phyloP scores from a whole-genome alignment of 306 rosid genomes.

The Ammopiptanthus mongolicus region DNA sequence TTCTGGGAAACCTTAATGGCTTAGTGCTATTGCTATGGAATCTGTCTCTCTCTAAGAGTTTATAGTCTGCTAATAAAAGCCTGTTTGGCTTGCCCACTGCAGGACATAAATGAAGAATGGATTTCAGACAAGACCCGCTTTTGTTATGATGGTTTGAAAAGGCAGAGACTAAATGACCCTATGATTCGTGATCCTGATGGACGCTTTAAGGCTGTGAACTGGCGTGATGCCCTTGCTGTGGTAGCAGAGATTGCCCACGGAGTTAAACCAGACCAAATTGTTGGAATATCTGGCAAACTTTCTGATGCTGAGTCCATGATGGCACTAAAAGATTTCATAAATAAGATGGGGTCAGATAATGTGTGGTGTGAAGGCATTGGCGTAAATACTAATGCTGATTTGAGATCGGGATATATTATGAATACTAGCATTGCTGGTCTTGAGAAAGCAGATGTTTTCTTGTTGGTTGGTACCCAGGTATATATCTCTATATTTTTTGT shows the following conservation, averaged over 20 bases:
- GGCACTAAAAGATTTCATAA: constrained; percentile 84
- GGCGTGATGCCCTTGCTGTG: constrained; percentile 93
- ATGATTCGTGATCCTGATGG: constrained; percentile 98
- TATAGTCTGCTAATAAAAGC: neutral
- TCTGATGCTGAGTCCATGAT: constrained; percentile 99
- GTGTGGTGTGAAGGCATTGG: constrained; percentile 95
- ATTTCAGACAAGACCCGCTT: constrained; percentile 98
- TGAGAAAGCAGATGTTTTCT: constrained; percentile 89
- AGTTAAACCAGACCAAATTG: constrained; percentile 77
- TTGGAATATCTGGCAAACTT: constrained; percentile 89
- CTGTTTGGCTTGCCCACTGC: constrained; percentile 22
- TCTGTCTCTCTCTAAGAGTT: neutral
- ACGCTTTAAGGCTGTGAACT: constrained; percentile 79
- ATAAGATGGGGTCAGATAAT: constrained; percentile 86
- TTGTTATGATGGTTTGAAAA: constrained; percentile 96
- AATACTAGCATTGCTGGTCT: constrained; percentile 83
- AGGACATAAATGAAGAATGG: constrained; percentile 99
- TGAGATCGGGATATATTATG: constrained; percentile 89
- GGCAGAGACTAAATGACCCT: constrained; percentile 97
- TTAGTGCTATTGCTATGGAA: neutral
- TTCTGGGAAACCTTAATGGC: neutral
- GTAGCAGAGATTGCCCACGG: constrained; percentile 76
- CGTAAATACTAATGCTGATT: constrained; percentile 61
- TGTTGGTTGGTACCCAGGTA: constrained; percentile 98
- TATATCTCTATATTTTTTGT: constrained; percentile 1